Evolutionary conservation across 768 basidiomycete genomes (phyloP).

Genomic region (Russula brevipes): DNA sequence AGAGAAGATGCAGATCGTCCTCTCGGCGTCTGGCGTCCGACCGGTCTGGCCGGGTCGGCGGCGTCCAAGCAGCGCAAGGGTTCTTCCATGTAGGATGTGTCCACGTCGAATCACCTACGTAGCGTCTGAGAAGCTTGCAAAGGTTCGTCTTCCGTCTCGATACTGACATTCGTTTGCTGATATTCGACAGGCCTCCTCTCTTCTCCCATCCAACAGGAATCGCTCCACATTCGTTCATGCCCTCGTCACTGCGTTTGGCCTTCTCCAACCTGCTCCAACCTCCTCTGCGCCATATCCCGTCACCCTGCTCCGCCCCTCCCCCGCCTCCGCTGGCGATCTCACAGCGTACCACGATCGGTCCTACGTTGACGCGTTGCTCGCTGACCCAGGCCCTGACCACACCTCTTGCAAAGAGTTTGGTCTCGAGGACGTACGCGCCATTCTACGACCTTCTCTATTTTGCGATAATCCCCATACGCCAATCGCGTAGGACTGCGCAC

Average conservation of each 20-base stretch:
- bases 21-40: too few species aligned
- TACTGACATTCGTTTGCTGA: background rate
- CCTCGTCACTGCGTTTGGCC: slow-evolving; percentile 25
- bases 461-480: background rate
- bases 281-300: background rate
- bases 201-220: slow-evolving; percentile 31
- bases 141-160: slow-evolving; percentile 33
- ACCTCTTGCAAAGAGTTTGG: slow-evolving; percentile 43
- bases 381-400: slow-evolving; percentile 8
- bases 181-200: slow-evolving; percentile 27
- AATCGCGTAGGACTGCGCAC: slow-evolving; percentile 74
- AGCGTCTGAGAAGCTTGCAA: slow-evolving; percentile 54
- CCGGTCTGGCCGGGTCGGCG: too few species aligned
- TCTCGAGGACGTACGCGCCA: slow-evolving; percentile 47
- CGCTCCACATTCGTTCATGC: slow-evolving; percentile 31
- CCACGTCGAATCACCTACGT: slow-evolving; percentile 41
- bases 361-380: slow-evolving; percentile 18
- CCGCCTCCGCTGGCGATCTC: slow-evolving; percentile 12
- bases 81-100: background rate
- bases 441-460: background rate
- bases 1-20: too few species aligned
- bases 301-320: slow-evolving; percentile 14
- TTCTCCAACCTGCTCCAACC: slow-evolving; percentile 15
- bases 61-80: too few species aligned
- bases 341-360: slow-evolving; percentile 19